Conservation (phyloP, 2,329 filamentous ascomycete genomes). For the Ophiocordyceps camponoti-leonardi region DNA sequence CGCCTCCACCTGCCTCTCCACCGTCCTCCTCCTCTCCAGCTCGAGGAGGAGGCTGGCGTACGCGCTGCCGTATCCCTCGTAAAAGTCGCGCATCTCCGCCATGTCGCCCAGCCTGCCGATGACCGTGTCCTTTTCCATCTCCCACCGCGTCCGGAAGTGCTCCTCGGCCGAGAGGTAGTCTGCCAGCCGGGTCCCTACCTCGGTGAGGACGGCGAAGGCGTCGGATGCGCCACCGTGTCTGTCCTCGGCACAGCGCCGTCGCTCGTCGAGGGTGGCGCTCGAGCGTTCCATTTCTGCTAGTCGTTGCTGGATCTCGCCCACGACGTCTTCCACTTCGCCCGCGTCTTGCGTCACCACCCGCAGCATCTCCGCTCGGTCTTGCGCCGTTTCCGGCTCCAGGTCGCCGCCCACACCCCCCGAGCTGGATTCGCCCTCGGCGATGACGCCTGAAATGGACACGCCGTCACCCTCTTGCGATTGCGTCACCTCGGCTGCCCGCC, state of each 20-base stretch:
- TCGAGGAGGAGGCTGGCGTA: conserved; percentile 79
- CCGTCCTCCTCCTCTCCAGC: conserved; percentile 53
- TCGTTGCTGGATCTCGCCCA: conserved; percentile 55
- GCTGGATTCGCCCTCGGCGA: conserved; percentile 36
- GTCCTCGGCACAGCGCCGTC: conserved; percentile 32
- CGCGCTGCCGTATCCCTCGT: conserved; percentile 68
- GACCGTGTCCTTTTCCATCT: conserved; percentile 55
- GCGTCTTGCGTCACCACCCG: conserved; percentile 60
- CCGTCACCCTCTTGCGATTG: conserved; percentile 27
- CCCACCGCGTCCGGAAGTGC: conserved; percentile 52
- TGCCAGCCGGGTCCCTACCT: conserved; percentile 48
- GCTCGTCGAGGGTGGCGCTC: conserved; percentile 43
- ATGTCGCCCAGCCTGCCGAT: conserved; percentile 56
- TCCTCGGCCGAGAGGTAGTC: conserved; percentile 46
- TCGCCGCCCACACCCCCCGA: conserved; percentile 14
- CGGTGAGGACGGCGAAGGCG: conserved; percentile 49
- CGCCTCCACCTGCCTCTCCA: conserved; percentile 56
- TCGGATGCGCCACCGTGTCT: conserved; percentile 40
- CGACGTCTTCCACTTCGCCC: conserved; percentile 46
- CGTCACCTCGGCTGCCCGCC: conserved; percentile 48
- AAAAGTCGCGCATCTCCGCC: conserved; percentile 61
- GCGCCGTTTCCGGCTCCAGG: conserved; percentile 53
- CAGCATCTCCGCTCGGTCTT: conserved; percentile 71
- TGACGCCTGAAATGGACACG: conserved; percentile 50
- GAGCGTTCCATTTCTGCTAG: conserved; percentile 62